A percentile compares a stretch with the other conserved stretches of the same genome.
Conservation (phyloP, 2,329 filamentous ascomycete genomes). For the Beauveria medogensis region DNA sequence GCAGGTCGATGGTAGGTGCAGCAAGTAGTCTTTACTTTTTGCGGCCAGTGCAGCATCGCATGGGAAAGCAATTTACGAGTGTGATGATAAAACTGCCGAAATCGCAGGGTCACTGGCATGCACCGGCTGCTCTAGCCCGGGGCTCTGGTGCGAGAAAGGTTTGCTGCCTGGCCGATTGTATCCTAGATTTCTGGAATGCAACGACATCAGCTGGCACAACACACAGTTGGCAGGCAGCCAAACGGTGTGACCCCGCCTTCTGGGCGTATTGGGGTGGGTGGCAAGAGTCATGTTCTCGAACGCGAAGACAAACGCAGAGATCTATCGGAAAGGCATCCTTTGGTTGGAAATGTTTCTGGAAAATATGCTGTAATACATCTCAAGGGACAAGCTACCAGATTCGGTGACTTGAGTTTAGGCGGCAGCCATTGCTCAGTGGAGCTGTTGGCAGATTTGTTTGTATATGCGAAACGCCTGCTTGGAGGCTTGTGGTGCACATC, state of each 20-base stretch:
- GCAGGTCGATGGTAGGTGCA: background rate
- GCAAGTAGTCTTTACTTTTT: background rate
- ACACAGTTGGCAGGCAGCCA: background rate
- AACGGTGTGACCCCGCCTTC: background rate
- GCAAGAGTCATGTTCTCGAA: background rate
- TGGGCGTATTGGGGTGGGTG: background rate
- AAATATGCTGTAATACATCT: background rate
- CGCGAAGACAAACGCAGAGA: too few relatives aligned
- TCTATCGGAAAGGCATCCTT: too few relatives aligned
- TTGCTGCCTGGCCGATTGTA: background rate
- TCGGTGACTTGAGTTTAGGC: background rate
- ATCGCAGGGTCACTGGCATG: background rate
- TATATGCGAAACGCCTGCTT: slow-evolving; percentile 4
- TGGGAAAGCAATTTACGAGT: background rate
- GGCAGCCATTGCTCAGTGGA: background rate
- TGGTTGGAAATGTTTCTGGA: background rate
- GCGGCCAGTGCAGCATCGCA: background rate
- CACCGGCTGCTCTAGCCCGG: background rate
- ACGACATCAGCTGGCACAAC: background rate
- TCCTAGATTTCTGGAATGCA: background rate
- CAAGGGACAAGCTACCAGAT: background rate
- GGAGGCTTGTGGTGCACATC: background rate
- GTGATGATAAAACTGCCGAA: background rate
- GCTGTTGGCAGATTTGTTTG: background rate
- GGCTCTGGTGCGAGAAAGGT: background rate